These are phyloP conservation scores for Beauveria asiatica DNA, from an alignment of 2,329 filamentous ascomycete species.

Conservation along the genomic window DNA sequence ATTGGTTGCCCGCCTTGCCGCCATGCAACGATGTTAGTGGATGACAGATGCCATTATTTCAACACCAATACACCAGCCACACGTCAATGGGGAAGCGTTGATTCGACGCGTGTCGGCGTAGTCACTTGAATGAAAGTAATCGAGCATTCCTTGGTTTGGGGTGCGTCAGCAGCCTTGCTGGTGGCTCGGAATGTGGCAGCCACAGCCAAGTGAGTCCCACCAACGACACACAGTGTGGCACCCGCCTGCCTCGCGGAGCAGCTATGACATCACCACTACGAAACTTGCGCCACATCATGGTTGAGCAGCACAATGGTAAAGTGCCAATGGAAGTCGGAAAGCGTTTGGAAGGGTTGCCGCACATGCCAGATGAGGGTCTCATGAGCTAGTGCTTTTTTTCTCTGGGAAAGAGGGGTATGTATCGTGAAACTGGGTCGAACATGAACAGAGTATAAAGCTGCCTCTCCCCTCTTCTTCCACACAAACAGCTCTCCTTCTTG, in stretches of 20 bases:
- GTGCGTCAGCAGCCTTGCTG: background rate
- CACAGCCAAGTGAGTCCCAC: background rate
- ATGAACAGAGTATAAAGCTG: slow-evolving; percentile 6
- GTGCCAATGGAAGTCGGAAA: background rate
- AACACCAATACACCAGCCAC: slow-evolving; percentile 1
- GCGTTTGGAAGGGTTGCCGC: background rate
- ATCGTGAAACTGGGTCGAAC: background rate
- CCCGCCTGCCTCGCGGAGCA: background rate
- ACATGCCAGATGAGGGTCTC: slow-evolving; percentile 1
- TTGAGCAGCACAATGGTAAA: background rate
- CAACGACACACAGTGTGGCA: background rate
- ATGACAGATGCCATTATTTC: background rate
- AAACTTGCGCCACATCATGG: background rate
- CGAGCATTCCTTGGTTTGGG: background rate
- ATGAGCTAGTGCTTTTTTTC: background rate
- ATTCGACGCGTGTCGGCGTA: background rate
- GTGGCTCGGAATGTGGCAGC: background rate
- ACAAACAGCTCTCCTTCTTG: background rate
- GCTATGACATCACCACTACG: slow-evolving; percentile 7
- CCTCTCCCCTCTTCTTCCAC: background rate
- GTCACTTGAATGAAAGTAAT: background rate
- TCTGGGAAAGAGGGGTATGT: slow-evolving; percentile 4
- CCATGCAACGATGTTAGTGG: too few species aligned
- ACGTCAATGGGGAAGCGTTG: background rate
- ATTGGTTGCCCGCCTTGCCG: too few species aligned